Evolutionary conservation across 2,329 filamentous ascomycete species (phyloP).

Genomic region (Dothistroma septosporum): DNA sequence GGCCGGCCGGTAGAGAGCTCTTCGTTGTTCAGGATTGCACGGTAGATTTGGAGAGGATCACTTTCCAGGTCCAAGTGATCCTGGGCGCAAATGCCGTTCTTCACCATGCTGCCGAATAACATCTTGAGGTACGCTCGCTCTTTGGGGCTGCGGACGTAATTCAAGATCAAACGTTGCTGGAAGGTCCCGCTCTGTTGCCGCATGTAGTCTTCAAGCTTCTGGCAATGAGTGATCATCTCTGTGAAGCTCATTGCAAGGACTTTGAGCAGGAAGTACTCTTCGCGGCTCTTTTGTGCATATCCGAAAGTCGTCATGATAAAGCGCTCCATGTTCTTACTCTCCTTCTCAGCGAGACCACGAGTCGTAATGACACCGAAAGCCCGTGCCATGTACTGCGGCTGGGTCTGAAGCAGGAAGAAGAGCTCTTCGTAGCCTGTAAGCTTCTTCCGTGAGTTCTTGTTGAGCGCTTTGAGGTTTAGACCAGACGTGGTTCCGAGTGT

Average conservation of each 20-base stretch:
- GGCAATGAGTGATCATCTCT: conserved; percentile 75
- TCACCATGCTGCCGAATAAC: conserved; percentile 76
- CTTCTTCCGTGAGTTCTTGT: conserved; percentile 93
- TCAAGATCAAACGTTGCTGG: conserved; percentile 80
- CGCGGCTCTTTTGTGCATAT: conserved; percentile 91
- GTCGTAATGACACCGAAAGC: conserved; percentile 82
- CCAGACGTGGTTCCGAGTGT: conserved; percentile 62
- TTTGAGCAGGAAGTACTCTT: conserved; percentile 95
- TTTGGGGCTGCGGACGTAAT: conserved; percentile 84
- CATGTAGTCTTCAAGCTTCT: conserved; percentile 74
- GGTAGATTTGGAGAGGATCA: conserved; percentile 95
- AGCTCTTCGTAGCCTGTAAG: conserved; percentile 95
- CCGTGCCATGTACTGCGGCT: conserved; percentile 87
- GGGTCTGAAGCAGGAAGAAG: conserved; percentile 95
- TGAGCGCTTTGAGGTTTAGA: conserved; percentile 90
- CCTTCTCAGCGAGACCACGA: conserved; percentile 80
- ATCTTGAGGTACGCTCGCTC: conserved; percentile 91
- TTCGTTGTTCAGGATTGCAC: conserved; percentile 93
- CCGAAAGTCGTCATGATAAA: conserved; percentile 96
- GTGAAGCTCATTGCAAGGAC: conserved; percentile 75
- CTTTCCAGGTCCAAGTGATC: conserved; percentile 88
- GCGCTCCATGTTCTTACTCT: conserved; percentile 86
- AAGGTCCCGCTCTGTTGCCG: conserved; percentile 75
- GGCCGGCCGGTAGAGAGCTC: conserved; percentile 86
- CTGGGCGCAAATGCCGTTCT: conserved; percentile 90